Conservation (phyloP, 495 filamentous ascomycete species). For the Lasiosphaeris hirsuta region DNA sequence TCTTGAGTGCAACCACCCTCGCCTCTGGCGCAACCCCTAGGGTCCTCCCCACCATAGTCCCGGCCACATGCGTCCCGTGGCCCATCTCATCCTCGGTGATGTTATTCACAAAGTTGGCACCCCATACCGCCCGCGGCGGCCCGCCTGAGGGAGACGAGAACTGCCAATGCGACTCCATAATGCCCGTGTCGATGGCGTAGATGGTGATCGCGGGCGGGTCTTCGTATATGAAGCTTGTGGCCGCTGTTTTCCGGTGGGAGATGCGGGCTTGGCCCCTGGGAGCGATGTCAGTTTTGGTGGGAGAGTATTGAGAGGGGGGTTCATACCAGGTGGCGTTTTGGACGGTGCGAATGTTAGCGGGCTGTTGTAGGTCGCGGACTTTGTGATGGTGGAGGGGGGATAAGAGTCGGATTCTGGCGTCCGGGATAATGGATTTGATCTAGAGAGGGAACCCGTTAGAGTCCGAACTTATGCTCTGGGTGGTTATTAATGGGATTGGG, state of each 20-base stretch:
- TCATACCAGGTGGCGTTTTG: background rate
- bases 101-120: constrained; percentile 2
- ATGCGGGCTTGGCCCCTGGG: constrained; percentile 57
- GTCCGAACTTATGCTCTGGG: too few species aligned
- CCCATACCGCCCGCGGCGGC: constrained; percentile 21
- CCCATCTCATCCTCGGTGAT: constrained; percentile 38
- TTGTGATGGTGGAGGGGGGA: background rate
- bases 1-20: constrained; percentile 59
- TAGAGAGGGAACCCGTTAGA: background rate
- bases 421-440: constrained; percentile 12
- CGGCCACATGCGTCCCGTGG: constrained; percentile 64
- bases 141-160: constrained; percentile 47
- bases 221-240: constrained; percentile 55
- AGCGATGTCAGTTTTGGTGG: background rate
- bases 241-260: constrained; percentile 40
- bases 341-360: background rate
- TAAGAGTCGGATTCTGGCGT: constrained; percentile 2
- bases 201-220: constrained; percentile 42
- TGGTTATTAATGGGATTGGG: background rate
- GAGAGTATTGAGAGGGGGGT: background rate
- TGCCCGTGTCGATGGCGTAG: constrained; percentile 58
- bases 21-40: constrained; percentile 62
- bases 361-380: background rate
- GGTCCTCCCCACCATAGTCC: constrained; percentile 55
- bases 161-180: constrained; percentile 47